Percentiles rank a stretch among this genome's conserved stretches.
These are phyloP conservation scores for Penicillium crystallinum DNA, from an alignment of 495 filamentous ascomycete genomes.

Conservation along the genomic window DNA sequence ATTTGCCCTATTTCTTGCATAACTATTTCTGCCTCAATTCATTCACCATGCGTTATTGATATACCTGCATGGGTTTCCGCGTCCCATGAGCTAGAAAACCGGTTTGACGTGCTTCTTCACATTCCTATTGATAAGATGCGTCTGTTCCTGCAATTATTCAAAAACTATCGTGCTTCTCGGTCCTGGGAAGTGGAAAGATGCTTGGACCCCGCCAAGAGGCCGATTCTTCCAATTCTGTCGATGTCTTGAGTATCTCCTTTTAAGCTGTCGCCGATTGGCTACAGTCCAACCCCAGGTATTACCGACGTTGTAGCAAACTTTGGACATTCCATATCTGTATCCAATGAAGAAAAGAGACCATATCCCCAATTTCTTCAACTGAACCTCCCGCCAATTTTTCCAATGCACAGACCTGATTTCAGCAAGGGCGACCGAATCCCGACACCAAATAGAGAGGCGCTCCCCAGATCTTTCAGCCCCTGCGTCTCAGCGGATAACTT, in stretches of 20 bases:
- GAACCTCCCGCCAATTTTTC: neutral
- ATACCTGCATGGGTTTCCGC: neutral
- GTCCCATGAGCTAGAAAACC: conserved; percentile 7
- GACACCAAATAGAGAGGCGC: neutral
- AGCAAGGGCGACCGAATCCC: conserved; percentile 17
- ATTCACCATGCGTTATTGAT: conserved; percentile 1
- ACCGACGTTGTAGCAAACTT: neutral
- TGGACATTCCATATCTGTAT: neutral
- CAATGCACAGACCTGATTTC: conserved; percentile 13
- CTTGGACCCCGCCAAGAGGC: neutral
- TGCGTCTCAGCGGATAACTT: conserved; percentile 22
- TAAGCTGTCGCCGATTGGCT: neutral
- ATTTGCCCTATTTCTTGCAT: conserved; percentile 1
- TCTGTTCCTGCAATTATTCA: neutral
- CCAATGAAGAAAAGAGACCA: neutral
- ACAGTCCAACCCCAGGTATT: neutral
- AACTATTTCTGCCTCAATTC: neutral
- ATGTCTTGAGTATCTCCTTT: neutral
- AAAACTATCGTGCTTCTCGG: neutral
- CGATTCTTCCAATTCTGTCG: neutral
- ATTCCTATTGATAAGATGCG: neutral
- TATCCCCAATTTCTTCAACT: neutral
- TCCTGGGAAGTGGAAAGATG: neutral
- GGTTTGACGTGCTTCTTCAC: conserved; percentile 9
- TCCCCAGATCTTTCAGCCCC: conserved; percentile 16